Evolutionary conservation across 2,329 filamentous ascomycete genomes (phyloP), one percentile per base, ranked within the genome.

Genomic region (Talaromyces sp.): DNA sequence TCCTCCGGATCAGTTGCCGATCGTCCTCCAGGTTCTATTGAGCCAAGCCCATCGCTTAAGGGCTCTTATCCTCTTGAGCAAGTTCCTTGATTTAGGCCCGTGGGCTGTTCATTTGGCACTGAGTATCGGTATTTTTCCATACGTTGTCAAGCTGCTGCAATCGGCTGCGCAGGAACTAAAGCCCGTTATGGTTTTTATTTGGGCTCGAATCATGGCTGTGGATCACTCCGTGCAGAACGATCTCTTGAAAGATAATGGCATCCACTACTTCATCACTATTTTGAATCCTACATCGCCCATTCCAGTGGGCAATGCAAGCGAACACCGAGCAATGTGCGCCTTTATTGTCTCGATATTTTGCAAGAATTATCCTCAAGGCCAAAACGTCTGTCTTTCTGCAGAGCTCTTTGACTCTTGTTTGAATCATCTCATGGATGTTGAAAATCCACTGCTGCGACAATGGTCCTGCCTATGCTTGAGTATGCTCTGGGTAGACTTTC

Each of bases 111-210:
- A 98, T 74, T 86, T 99, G 44, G 95, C 95, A 16, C 83, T 99
- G 16, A 97, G 93, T 75, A 99, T 99, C 65, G 95, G 95, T 25
- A 99, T 99, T 66, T 99, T 99, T 76, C 95, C 95, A 0, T 99
- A 99, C 72, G 95, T 99, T n/a, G 81, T 99, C 37, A 99, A 99
- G 77, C 82, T 99, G 28, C 81, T 99, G 18, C 95, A 99, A 75
- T 98, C 95, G 4, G 93, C 96, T 54, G 95, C 95, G 0, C 86
- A 92, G 54, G 95, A 99, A 75, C 80, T 99, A 65, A 98, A 98
- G 72, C 93, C 95, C 0, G 93, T 98, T 64, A 98, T 99, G 95
- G 93, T 99, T 5, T 99, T 98, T 76, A 99, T 99, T 66, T 99
- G 95, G 95, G 93, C 95, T 5, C 86, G 95, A 56, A 92, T 99